Evolutionary conservation across 192 early-diverging fungal genomes (phyloP), one percentile per base, ranked within the genome.

Genomic region (Coemansia pectinata): DNA sequence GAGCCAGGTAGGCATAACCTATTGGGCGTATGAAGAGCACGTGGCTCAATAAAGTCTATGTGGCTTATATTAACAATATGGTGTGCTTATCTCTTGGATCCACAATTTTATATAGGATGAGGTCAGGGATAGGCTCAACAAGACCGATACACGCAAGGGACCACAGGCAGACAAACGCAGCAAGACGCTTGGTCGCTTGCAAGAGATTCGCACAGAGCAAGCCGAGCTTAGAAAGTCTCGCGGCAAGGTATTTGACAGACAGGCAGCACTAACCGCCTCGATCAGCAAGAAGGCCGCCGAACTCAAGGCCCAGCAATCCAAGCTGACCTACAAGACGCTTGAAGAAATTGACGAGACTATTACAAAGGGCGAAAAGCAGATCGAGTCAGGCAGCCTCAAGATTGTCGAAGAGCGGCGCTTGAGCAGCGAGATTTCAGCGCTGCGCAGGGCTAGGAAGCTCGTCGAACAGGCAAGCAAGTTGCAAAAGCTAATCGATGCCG

Each of bases 361-460:
- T 71, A 72, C 31, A 64, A 85, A 91, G 60, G 74, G 90, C 70
- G 93, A 97, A 76, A 86, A 81, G 67, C 86, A 92, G 76, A 88
- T 96, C 64, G 90, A 92, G 50, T 86, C 89, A 39, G 94, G 94
- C 67, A 83, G 67, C 29, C 73, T 93, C 44, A 88, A 91, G 69
- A 78, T 98, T 66, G 86, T 91, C 53, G 95, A 96, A 60, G 96
- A 98, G 84, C 95, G 94, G 78, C 88, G 88, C 27, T 52, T 85
- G 70, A 59, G 52, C 47, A 68, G 48, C 60, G 77, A 85, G 62
- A 70, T 81, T 23, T 34, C 70, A 21, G 58, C 59, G 10, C 68
- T 78, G 65, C 68, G 66, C 41, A 63, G 73, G 53, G 71, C 74
- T 40, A 66, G 65, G 55, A 79, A 86, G 81, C 87, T 92, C 47